Conservation (phyloP, 805 yeast species). For the Metschnikowia cerradonensis region DNA sequence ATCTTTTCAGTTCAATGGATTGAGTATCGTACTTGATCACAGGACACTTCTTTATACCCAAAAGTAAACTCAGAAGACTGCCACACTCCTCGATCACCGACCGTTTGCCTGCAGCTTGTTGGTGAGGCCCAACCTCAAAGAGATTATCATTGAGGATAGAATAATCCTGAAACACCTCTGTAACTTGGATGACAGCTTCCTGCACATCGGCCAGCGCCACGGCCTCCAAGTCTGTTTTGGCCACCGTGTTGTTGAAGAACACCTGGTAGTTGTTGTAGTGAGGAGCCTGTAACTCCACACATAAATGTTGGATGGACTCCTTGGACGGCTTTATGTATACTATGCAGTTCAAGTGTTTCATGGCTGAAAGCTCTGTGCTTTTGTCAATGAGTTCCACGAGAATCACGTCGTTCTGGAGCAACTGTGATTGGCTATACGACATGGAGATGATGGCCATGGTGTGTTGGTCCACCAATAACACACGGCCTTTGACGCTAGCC, state of each 20-base stretch:
- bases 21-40: constrained; percentile 72
- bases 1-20: constrained; percentile 57
- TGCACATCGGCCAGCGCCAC: constrained; percentile 87
- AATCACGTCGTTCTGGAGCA: constrained; percentile 79
- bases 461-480: constrained; percentile 69
- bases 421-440: constrained; percentile 81
- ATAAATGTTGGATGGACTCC: constrained; percentile 55
- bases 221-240: constrained; percentile 76
- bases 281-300: constrained; percentile 70
- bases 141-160: constrained; percentile 67
- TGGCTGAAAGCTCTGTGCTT: constrained; percentile 60
- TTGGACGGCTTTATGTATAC: constrained; percentile 73
- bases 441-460: constrained; percentile 87
- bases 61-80: constrained; percentile 49
- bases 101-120: constrained; percentile 22
- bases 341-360: constrained; percentile 70
- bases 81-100: constrained; percentile 33
- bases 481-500: constrained; percentile 49
- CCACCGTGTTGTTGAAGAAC: constrained; percentile 70
- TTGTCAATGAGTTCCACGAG: constrained; percentile 58
- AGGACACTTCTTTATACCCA: constrained; percentile 76
- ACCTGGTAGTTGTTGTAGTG: constrained; percentile 75
- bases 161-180: constrained; percentile 84
- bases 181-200: constrained; percentile 71
- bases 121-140: constrained; percentile 37